Base-by-base conservation (phyloP, 164 flowering plant species). In the Chimonanthus salicifolius region DNA sequence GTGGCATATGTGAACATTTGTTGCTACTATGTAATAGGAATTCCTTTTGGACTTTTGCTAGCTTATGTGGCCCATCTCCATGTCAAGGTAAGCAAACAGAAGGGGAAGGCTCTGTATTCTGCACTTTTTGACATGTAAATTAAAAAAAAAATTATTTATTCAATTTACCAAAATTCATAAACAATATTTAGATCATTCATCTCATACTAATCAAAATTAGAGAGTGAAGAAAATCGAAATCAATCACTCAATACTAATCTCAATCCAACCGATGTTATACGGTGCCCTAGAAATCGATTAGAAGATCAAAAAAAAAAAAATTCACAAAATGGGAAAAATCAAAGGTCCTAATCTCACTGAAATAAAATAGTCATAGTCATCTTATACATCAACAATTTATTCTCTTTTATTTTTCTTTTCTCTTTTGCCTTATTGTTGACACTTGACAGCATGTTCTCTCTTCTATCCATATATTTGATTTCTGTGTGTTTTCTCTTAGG, bases 1-100 rank as follows among this genome's bases (percentile, higher is more conserved):
- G 87, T 83, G 47, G 87, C 87, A 3, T 82, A 74, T 46, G 83
- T 86, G 20, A 86, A 86, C 78, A 43, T 86, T 7, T 78, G 77
- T 5, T 79, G 83, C 74, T 86, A 86, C 78, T 86, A 83, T 67
- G 10, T 83, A 0, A 44, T 84, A 7, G 85, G 88, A 21, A 74
- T 83, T 64, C 88, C 87, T 20, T 58, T 83, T 21, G 89, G 87
- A 67, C 45, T 80, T 64, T 60, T 86, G 68, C 86, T 84, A 44
- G 89, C 80, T 4, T 80, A 82, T 79, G 75, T 74, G 6, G 4
- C 70, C 5, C 48, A 80, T 62, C 64, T 78, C 48, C 66, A 74
- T 66, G 79, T 83, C 20, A 80, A 72, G 68, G 87, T 83, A 64
- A 70, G 77, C n/a, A 51, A 70, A 11, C 54, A 8, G 6, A 3